These are phyloP conservation scores for Wickerhamomyces silvicola DNA, from an alignment of 805 yeast genomes.

Conservation along the genomic window DNA sequence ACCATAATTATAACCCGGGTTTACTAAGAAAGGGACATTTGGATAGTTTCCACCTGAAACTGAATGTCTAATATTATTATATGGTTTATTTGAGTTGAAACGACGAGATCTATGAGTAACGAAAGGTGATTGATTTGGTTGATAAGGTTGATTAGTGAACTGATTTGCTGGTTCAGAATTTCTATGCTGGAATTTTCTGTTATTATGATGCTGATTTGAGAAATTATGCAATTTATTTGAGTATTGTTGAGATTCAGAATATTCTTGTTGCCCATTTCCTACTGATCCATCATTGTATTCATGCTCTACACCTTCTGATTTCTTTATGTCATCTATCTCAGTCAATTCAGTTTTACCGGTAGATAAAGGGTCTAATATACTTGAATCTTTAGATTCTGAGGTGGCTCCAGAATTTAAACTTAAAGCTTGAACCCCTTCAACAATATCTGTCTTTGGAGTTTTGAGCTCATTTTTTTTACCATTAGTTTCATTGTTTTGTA, in stretches of 20 bases:
- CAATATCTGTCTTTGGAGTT: conserved; percentile 1
- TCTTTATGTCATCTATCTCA: no score
- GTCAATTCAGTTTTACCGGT: no score
- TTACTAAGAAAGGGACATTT: conserved; percentile 8
- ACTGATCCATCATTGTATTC: background rate
- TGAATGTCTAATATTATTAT: conserved; percentile 16
- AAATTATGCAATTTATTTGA: background rate
- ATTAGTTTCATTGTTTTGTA: conserved; percentile 4
- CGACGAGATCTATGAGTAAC: conserved; percentile 8
- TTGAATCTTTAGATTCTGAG: background rate
- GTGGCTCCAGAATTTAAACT: background rate
- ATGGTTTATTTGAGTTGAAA: conserved; percentile 4
- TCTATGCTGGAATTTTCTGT: conserved; percentile 11
- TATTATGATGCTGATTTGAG: conserved; percentile 1
- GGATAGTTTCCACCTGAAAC: conserved; percentile 7
- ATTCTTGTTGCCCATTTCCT: background rate
- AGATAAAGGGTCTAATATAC: no score
- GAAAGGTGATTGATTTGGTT: conserved; percentile 1
- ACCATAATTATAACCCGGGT: conserved; percentile 10
- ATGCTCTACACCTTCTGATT: background rate
- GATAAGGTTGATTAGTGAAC: background rate
- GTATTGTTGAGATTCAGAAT: background rate
- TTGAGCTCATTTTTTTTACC: conserved; percentile 1
- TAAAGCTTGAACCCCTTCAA: background rate
- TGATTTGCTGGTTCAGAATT: conserved; percentile 13